Evolutionary conservation across 345 rosid genomes (phyloP).

Genomic region (Camelina sativa): DNA sequence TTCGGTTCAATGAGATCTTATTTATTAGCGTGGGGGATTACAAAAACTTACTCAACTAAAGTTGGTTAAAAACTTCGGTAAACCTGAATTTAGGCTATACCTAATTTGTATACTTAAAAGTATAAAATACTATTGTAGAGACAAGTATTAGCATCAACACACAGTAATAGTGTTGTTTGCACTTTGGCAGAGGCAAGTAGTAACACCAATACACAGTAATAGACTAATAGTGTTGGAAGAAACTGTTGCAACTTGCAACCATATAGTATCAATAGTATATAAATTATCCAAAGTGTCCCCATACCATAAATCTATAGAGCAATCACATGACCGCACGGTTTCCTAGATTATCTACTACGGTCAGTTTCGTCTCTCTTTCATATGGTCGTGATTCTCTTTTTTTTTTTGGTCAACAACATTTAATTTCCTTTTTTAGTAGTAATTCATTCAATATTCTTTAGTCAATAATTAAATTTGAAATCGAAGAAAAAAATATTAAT

Average conservation of each 20-base stretch:
- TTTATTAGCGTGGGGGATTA: background rate
- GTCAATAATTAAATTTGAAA: background rate
- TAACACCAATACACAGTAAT: background rate
- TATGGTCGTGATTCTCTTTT: background rate
- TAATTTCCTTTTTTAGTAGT: background rate
- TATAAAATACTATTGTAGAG: background rate
- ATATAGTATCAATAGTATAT: too few species aligned
- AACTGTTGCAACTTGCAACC: background rate
- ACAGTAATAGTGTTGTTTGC: background rate
- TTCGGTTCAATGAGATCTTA: background rate
- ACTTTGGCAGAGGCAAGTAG: background rate
- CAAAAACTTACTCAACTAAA: background rate
- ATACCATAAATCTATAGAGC: conserved; percentile 20
- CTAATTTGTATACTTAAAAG: background rate
- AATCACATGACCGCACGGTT: conserved; percentile 41
- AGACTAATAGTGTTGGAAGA: conserved; percentile 7
- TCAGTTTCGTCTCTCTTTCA: background rate
- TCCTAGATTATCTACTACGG: conserved; percentile 13
- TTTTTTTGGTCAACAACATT: background rate
- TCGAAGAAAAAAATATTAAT: background rate
- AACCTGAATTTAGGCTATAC: background rate
- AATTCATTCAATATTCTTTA: background rate
- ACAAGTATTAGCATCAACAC: background rate
- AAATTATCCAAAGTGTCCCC: conserved; percentile 14
- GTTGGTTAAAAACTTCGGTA: background rate